Conservation (phyloP, 2,329 filamentous ascomycete genomes). For the Fusarium sp. region DNA sequence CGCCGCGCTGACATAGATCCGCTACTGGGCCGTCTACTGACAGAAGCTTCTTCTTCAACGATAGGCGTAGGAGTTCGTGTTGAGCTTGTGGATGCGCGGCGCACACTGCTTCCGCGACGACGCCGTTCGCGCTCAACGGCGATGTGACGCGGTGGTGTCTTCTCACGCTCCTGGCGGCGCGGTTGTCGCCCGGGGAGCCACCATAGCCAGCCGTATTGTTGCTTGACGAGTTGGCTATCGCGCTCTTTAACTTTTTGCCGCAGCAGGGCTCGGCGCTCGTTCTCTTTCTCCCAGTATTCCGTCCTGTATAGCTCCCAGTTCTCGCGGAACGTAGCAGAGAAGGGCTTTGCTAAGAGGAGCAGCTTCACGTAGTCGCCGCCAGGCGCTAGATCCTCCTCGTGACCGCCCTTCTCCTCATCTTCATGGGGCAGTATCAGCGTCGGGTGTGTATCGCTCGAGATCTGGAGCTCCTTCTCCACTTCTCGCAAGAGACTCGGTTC, state of each 20-base stretch:
- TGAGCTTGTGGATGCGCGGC: constrained; percentile 63
- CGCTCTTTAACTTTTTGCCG: constrained; percentile 75
- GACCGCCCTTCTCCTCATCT: constrained; percentile 72
- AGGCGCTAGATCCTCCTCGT: constrained; percentile 89
- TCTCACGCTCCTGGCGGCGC: constrained; percentile 52
- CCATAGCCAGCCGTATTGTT: constrained; percentile 82
- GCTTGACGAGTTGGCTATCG: constrained; percentile 73
- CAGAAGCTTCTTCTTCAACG: constrained; percentile 57
- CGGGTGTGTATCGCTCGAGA: constrained; percentile 55
- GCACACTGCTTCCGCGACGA: constrained; percentile 62
- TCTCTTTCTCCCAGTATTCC: constrained; percentile 98
- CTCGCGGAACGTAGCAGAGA: constrained; percentile 92
- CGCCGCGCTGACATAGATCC: constrained; percentile 61
- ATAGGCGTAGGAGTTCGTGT: constrained; percentile 62
- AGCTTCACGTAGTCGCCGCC: constrained; percentile 94
- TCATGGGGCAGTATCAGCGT: constrained; percentile 56
- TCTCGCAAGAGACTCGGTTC: constrained; percentile 71
- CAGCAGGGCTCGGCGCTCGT: constrained; percentile 82
- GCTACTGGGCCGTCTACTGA: constrained; percentile 59
- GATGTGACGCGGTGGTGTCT: constrained; percentile 54
- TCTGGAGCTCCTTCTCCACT: constrained; percentile 67
- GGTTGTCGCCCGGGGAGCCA: constrained; percentile 77
- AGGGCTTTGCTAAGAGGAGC: constrained; percentile 90
- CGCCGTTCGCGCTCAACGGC: constrained; percentile 59
- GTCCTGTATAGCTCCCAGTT: constrained; percentile 96